These are phyloP conservation scores for Paspalum vaginatum DNA, from an alignment of 176 grass and related monocot genomes.

Conservation along the genomic window DNA sequence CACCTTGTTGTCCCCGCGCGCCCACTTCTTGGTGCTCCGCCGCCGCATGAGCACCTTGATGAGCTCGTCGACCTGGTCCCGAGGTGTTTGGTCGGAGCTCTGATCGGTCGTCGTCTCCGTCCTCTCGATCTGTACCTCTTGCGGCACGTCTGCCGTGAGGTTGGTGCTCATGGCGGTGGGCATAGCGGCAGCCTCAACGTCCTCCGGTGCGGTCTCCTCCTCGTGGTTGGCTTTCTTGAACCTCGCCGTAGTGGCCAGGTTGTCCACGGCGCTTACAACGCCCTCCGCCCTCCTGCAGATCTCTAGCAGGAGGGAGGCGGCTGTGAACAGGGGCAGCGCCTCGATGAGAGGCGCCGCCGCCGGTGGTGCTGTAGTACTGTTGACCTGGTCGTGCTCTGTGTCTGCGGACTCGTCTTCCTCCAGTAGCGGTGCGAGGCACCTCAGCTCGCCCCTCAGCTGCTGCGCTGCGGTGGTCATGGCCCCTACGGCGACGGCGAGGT, in stretches of 20 bases:
- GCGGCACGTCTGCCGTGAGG: background rate
- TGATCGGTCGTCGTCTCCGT: background rate
- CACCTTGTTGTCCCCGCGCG: conserved; percentile 32
- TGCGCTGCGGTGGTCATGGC: conserved; percentile 54
- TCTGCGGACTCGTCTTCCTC: conserved; percentile 9
- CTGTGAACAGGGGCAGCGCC: conserved; percentile 43
- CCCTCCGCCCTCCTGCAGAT: conserved; percentile 41
- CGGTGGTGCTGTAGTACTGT: too few species aligned
- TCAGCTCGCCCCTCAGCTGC: conserved; percentile 58
- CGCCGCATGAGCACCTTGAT: conserved; percentile 47
- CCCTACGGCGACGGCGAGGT: conserved; percentile 40
- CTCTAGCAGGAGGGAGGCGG: conserved; percentile 46
- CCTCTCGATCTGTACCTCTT: conserved; percentile 12
- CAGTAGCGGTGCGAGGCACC: conserved; percentile 27
- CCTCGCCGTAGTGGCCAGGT: conserved; percentile 29
- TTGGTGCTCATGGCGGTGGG: background rate
- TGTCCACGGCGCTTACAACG: conserved; percentile 33
- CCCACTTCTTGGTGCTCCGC: conserved; percentile 44
- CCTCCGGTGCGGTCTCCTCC: background rate
- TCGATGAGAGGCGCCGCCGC: conserved; percentile 22
- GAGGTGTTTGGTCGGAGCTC: conserved; percentile 4
- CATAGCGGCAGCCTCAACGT: conserved; percentile 17
- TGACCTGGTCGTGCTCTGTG: background rate
- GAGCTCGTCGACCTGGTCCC: conserved; percentile 38
- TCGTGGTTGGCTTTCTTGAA: conserved; percentile 32